A percentile compares a stretch with the other conserved stretches of the same genome.
These are phyloP conservation scores for Ascochyta clinopodiicola DNA, from an alignment of 2,329 filamentous ascomycete genomes.

Conservation along the genomic window DNA sequence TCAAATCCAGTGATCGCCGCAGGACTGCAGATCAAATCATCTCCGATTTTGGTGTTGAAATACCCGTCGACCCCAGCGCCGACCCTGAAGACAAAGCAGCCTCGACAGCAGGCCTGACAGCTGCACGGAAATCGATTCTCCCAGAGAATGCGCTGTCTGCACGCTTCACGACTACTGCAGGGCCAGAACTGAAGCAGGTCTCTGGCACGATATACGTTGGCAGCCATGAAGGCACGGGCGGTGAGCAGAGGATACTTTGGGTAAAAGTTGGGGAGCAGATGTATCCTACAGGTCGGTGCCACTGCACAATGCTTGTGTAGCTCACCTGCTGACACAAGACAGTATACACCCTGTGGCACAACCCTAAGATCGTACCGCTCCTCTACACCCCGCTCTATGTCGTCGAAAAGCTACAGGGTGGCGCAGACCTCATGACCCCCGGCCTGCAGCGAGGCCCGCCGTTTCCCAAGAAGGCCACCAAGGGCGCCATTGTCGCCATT, in stretches of 20 bases:
- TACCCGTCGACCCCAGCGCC: slow-evolving; percentile 50
- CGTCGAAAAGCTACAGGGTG: slow-evolving; percentile 67
- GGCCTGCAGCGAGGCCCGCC: slow-evolving; percentile 69
- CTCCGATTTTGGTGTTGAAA: slow-evolving; percentile 62
- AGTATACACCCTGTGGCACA: slow-evolving; percentile 72
- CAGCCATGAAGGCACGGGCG: slow-evolving; percentile 57
- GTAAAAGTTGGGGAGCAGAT: slow-evolving; percentile 65
- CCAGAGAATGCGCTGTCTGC: slow-evolving; percentile 69
- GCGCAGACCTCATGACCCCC: slow-evolving; percentile 73
- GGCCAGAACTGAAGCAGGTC: slow-evolving; percentile 66
- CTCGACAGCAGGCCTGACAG: slow-evolving; percentile 54
- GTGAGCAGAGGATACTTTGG: slow-evolving; percentile 69
- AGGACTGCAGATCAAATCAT: slow-evolving; percentile 73
- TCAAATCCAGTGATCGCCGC: slow-evolving; percentile 71
- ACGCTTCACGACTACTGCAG: slow-evolving; percentile 69
- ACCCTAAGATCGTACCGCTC: slow-evolving; percentile 65
- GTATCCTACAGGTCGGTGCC: slow-evolving; percentile 53
- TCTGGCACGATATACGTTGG: slow-evolving; percentile 71
- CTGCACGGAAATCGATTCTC: slow-evolving; percentile 65
- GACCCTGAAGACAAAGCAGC: slow-evolving; percentile 53
- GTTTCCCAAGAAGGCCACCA: slow-evolving; percentile 65
- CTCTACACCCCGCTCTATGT: slow-evolving; percentile 69
- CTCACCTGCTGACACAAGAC: slow-evolving; percentile 23
- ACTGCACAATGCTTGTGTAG: neutral
- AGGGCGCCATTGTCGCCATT: slow-evolving; percentile 68